phyloP scores from a whole-genome alignment of 2,329 filamentous ascomycete genomes.

The Davidsoniella australis region DNA sequence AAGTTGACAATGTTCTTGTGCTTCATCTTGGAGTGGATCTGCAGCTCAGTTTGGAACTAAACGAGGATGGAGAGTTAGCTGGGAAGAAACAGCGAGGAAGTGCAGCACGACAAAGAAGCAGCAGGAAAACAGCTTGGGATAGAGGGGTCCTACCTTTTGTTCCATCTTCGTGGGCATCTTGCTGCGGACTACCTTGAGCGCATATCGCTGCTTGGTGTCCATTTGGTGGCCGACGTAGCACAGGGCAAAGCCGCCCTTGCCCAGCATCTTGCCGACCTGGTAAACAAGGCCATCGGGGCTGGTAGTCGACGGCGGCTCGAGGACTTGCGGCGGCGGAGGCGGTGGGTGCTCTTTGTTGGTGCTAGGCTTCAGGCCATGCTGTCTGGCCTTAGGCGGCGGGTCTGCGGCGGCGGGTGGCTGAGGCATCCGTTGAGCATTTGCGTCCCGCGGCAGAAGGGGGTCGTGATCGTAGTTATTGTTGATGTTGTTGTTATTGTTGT shows the following conservation, averaged over 20 bases:
- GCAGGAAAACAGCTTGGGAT: neutral
- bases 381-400: conserved; percentile 34
- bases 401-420: conserved; percentile 25
- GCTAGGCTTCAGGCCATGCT: conserved; percentile 29
- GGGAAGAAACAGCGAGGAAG: neutral
- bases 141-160: conserved; percentile 48
- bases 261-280: conserved; percentile 55
- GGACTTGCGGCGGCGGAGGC: conserved; percentile 42
- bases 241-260: conserved; percentile 69
- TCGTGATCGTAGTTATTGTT: conserved; percentile 33
- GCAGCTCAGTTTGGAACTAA: conserved; percentile 65
- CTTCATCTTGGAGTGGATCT: conserved; percentile 95
- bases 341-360: conserved; percentile 52
- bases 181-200: conserved; percentile 70
- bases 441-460: conserved; percentile 47
- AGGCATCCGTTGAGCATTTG: conserved; percentile 39
- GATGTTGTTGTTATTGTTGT: neutral
- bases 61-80: conserved; percentile 13
- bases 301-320: conserved; percentile 49
- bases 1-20: conserved; percentile 95
- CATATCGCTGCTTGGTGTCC: conserved; percentile 49
- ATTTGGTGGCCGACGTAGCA: conserved; percentile 57
- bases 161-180: conserved; percentile 71
- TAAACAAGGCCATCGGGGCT: conserved; percentile 55
- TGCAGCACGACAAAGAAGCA: neutral